Evolutionary conservation across 2,329 filamentous ascomycete genomes (phyloP).

Genomic region (Mycocentrospora acerina): DNA sequence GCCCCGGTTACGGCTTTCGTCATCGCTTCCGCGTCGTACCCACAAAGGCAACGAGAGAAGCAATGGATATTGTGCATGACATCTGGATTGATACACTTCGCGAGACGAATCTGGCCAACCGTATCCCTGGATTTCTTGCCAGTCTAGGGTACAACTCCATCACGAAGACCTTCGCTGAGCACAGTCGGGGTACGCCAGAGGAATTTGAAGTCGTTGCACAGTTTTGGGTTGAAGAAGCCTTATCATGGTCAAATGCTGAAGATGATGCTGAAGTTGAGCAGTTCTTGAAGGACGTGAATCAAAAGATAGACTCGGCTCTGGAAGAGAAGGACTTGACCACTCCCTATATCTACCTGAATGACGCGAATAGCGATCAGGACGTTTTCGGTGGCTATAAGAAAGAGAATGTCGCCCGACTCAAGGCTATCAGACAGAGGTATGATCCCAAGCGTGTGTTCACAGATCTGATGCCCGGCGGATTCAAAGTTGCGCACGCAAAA

Average conservation of each 20-base stretch:
- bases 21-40: slow-evolving; percentile 19
- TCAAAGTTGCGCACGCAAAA: slow-evolving; percentile 35
- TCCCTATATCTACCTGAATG: slow-evolving; percentile 18
- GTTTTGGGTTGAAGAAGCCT: slow-evolving; percentile 21
- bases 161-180: slow-evolving; percentile 10
- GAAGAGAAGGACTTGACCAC: slow-evolving; percentile 44
- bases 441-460: slow-evolving; percentile 46
- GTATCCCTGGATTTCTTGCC: slow-evolving; percentile 13
- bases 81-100: slow-evolving; percentile 11
- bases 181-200: slow-evolving; percentile 10
- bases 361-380: slow-evolving; percentile 40
- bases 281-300: slow-evolving; percentile 48
- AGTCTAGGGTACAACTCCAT: slow-evolving; percentile 20
- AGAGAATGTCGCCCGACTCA: slow-evolving; percentile 36
- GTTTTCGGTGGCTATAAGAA: slow-evolving; percentile 44
- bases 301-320: slow-evolving; percentile 53
- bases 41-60: slow-evolving; percentile 10
- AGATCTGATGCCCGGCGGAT: slow-evolving; percentile 44
- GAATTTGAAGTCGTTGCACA: slow-evolving; percentile 8
- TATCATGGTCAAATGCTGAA: slow-evolving; percentile 13
- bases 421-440: slow-evolving; percentile 37
- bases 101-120: slow-evolving; percentile 9
- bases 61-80: slow-evolving; percentile 19
- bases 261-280: slow-evolving; percentile 14
- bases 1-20: slow-evolving; percentile 12